Conservation (phyloP, 23 red algal genomes). For the Gracilaria caudata region DNA sequence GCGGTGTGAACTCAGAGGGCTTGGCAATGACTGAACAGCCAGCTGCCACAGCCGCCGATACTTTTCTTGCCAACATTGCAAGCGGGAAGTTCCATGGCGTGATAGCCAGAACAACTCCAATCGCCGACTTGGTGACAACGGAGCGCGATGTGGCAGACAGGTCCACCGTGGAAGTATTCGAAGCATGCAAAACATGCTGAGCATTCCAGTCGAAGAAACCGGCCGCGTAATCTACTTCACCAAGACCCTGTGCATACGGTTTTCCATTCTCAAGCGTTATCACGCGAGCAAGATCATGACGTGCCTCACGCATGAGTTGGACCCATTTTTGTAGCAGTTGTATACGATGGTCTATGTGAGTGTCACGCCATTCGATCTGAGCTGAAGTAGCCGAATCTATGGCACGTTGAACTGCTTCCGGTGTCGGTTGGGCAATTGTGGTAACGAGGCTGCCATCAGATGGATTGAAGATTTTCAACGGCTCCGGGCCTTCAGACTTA, state of each 20-base stretch:
- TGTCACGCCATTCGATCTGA: neutral
- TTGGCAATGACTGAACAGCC: slow-evolving; percentile 86
- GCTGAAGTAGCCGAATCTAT: neutral
- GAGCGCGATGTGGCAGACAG: neutral
- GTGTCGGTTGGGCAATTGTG: neutral
- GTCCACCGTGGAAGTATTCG: slow-evolving; percentile 31
- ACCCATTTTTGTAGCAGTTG: neutral
- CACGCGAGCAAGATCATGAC: slow-evolving; percentile 56
- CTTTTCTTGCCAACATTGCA: slow-evolving; percentile 88
- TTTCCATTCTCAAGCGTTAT: slow-evolving; percentile 91
- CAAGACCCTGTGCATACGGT: slow-evolving; percentile 59
- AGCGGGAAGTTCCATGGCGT: slow-evolving; percentile 93
- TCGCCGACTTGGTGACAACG: slow-evolving; percentile 55
- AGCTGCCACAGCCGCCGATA: slow-evolving; percentile 77
- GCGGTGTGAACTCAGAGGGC: slow-evolving; percentile 74
- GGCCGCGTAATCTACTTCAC: slow-evolving; percentile 79
- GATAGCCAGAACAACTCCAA: slow-evolving; percentile 78
- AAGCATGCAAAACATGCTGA: slow-evolving; percentile 25
- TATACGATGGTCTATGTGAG: neutral
- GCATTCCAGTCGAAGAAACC: slow-evolving; percentile 78
- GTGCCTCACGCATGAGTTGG: neutral
- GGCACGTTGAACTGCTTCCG: neutral
- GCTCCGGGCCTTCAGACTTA: neutral
- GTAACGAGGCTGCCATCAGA: neutral
- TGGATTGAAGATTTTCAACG: neutral